Base-by-base conservation (phyloP, 345 rosid genomes). In the Acer campestre region DNA sequence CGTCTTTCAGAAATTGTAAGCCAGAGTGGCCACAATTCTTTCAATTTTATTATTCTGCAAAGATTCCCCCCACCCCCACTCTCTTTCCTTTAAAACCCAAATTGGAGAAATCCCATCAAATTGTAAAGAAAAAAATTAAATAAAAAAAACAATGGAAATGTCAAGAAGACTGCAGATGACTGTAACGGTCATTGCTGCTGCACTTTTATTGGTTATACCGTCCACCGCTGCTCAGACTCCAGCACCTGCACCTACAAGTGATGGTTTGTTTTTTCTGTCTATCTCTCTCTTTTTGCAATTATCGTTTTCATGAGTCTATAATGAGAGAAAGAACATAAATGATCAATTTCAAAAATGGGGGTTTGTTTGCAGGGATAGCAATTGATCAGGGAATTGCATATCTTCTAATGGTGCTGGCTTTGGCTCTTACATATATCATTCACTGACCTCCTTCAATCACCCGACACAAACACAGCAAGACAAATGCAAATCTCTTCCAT, bases 331-430 rank as follows among this genome's bases (percentile, higher is more conserved):
- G 46, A 42, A 8, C 10, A 42, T 42, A 49, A 49, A 12, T 49
- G 18, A 49, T 14, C 6, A 4, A 49, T 12, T 12, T 14, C 16
- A 49, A 49, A 13, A 42, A 42, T 49, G 55, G 18, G 55, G 18
- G 38, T 35, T 35, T 10, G 10, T 8, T 58, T 77, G 71, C 75
- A 80, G 83, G 75, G 46, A 75, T 71, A 11, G 75, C 82, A 61
- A 71, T 80, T 53, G 86, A 83, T 67, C 86, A 77, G 44, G 81
- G 86, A 48, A 22, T 83, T 74, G 86, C 86, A 14, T 83, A 74
- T 42, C 71, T 74, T 5, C 38, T 80, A 10, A 80, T 80, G 81
- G 23, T 83, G 70, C 14, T 80, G 23, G 85, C 83, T 74, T 49
- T 77, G 74, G 74, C 77, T 58, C 79, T 80, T 51, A 74, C 79